Conservation (phyloP, 2,329 filamentous ascomycete species). For the Stachybotrys chartarum region DNA sequence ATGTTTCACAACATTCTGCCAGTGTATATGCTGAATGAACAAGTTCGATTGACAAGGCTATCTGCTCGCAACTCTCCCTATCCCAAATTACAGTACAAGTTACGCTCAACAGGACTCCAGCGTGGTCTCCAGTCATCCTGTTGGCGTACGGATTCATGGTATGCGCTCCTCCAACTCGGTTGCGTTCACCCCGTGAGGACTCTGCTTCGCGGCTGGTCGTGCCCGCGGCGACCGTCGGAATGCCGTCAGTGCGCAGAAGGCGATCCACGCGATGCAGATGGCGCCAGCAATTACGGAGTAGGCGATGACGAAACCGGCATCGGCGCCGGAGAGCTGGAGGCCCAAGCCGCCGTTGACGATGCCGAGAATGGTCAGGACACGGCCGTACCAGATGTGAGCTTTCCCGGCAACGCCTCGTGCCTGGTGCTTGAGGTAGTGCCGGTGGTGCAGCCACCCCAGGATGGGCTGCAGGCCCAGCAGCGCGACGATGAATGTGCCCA, state of each 20-base stretch:
- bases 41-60: no score
- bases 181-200: no score
- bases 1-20: no score
- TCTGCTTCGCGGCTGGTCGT: not conserved
- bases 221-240: not conserved
- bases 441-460: conserved; percentile 52
- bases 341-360: conserved; percentile 59
- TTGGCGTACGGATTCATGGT: no score
- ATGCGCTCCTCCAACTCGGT: no score
- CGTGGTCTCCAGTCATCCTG: no score
- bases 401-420: conserved; percentile 45
- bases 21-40: no score
- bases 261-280: conserved; percentile 37
- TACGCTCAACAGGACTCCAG: no score
- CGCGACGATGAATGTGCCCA: conserved; percentile 48
- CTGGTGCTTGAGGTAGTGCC: conserved; percentile 39
- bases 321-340: conserved; percentile 38
- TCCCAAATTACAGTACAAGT: no score
- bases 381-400: conserved; percentile 56
- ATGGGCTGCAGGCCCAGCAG: conserved; percentile 51
- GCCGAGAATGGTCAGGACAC: conserved; percentile 48
- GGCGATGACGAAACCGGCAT: conserved; percentile 36
- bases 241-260: conserved; percentile 8
- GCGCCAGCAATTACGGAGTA: conserved; percentile 50
- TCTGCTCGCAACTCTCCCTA: no score